Conservation (phyloP, 2,329 filamentous ascomycete species). For the Reticulascus tulasneorum region DNA sequence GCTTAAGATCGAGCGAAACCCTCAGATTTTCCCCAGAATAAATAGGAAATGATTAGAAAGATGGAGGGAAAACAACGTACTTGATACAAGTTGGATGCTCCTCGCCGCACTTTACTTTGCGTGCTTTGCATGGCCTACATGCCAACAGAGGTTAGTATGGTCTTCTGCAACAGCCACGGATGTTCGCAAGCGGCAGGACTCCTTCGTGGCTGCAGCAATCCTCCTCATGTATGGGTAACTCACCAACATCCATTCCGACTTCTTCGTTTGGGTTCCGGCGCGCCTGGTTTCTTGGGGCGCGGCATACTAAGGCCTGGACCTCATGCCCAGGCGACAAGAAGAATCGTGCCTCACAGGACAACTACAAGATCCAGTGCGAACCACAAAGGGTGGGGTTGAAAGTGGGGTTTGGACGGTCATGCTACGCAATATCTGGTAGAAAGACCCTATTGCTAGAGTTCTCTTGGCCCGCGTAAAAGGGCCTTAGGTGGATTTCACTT, state of each 20-base stretch:
- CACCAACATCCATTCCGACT: constrained; percentile 44
- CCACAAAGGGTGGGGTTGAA: constrained; percentile 10
- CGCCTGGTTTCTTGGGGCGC: constrained; percentile 37
- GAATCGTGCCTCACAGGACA: not conserved
- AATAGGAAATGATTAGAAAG: not conserved
- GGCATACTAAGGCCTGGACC: constrained; percentile 27
- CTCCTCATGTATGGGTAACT: constrained; percentile 19
- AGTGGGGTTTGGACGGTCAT: constrained; percentile 9
- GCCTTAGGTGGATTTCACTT: constrained; percentile 1
- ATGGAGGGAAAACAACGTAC: constrained; percentile 26
- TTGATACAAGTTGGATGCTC: constrained; percentile 70
- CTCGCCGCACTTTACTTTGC: constrained; percentile 73
- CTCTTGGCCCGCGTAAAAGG: no score
- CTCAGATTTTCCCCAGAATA: no score
- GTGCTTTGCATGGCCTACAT: constrained; percentile 71
- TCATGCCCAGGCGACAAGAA: constrained; percentile 3
- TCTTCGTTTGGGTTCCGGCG: constrained; percentile 39
- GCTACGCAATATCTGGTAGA: no score
- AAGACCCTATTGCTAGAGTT: no score
- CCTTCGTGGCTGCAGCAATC: no score
- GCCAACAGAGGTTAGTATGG: no score
- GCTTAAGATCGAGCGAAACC: no score
- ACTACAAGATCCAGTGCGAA: constrained; percentile 1
- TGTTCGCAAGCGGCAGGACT: no score
- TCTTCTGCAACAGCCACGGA: no score